Conservation (phyloP, 768 basidiomycete species). For the Russula virescens region DNA sequence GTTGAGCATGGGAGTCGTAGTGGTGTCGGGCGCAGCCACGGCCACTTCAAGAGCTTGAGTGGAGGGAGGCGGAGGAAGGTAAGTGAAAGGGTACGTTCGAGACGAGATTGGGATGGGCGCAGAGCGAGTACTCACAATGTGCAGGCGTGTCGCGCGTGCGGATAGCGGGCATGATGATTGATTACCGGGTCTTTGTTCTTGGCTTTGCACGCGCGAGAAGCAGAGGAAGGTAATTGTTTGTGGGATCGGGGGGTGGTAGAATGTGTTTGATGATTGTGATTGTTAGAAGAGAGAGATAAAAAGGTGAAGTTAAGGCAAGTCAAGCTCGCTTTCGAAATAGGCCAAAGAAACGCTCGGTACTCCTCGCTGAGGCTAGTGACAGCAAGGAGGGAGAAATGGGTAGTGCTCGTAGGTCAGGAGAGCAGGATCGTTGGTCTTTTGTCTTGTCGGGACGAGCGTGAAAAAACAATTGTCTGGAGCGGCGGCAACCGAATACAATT, state of each 20-base stretch:
- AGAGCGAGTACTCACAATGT: slow-evolving; percentile 36
- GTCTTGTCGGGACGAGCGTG: slow-evolving; percentile 20
- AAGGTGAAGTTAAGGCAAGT: slow-evolving; percentile 15
- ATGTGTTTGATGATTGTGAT: not conserved
- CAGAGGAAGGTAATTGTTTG: slow-evolving; percentile 5
- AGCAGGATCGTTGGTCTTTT: slow-evolving; percentile 17
- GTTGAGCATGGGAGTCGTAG: slow-evolving; percentile 48
- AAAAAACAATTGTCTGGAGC: slow-evolving; percentile 21
- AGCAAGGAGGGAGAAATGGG: slow-evolving; percentile 24
- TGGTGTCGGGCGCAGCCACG: slow-evolving; percentile 47
- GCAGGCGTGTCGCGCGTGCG: slow-evolving; percentile 72
- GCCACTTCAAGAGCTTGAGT: slow-evolving; percentile 67
- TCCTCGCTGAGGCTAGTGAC: not conserved
- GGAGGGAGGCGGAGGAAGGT: not conserved
- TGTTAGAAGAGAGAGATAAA: slow-evolving; percentile 10
- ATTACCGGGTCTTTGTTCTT: slow-evolving; percentile 18
- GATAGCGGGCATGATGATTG: slow-evolving; percentile 66
- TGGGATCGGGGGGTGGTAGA: slow-evolving; percentile 11
- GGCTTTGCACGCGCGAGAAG: not conserved
- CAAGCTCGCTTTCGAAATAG: slow-evolving; percentile 11
- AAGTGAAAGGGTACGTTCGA: not conserved
- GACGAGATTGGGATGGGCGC: not conserved
- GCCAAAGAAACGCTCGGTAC: slow-evolving; percentile 16
- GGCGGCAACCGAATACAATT: slow-evolving; percentile 25
- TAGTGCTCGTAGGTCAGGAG: slow-evolving; percentile 14